These are phyloP conservation scores for Aspergillus chevalieri DNA, from an alignment of 2,329 filamentous ascomycete species.

Conservation along the genomic window DNA sequence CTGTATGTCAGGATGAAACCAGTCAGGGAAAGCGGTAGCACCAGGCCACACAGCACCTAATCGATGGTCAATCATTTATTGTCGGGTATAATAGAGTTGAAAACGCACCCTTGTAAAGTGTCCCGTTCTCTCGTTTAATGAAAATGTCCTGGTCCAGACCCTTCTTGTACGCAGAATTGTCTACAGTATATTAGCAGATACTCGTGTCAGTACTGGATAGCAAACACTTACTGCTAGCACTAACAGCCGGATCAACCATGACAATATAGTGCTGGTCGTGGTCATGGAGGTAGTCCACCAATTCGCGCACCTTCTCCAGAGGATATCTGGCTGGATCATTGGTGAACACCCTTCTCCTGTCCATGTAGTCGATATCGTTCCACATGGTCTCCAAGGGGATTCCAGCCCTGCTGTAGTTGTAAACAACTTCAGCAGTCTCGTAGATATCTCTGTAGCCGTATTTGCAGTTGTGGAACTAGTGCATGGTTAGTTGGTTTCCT, in stretches of 20 bases:
- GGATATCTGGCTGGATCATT: conserved; percentile 35
- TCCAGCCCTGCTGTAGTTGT: conserved; percentile 37
- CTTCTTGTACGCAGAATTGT: conserved; percentile 54
- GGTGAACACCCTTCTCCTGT: conserved; percentile 33
- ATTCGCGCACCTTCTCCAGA: conserved; percentile 50
- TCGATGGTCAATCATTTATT: conserved; percentile 1
- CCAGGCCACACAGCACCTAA: conserved; percentile 71
- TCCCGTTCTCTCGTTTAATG: conserved; percentile 49
- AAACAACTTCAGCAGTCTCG: conserved; percentile 39
- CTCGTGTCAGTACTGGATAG: not conserved
- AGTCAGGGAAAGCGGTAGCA: conserved; percentile 66
- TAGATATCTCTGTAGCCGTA: conserved; percentile 55
- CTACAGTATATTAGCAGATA: conserved; percentile 16
- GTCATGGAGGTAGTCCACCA: conserved; percentile 61
- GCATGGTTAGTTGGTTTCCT: not conserved
- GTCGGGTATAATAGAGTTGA: not conserved
- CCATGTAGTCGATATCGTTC: conserved; percentile 43
- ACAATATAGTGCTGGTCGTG: conserved; percentile 65
- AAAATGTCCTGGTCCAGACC: conserved; percentile 55
- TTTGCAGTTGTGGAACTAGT: conserved; percentile 52
- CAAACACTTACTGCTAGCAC: conserved; percentile 23
- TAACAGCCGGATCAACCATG: conserved; percentile 63
- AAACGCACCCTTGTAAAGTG: conserved; percentile 41
- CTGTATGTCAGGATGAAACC: conserved; percentile 62
- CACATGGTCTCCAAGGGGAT: conserved; percentile 43